Percentiles rank a stretch among this genome's conserved stretches.
Evolutionary conservation across 2,329 filamentous ascomycete species (phyloP).

Genomic region (Fusarium goolgardi): DNA sequence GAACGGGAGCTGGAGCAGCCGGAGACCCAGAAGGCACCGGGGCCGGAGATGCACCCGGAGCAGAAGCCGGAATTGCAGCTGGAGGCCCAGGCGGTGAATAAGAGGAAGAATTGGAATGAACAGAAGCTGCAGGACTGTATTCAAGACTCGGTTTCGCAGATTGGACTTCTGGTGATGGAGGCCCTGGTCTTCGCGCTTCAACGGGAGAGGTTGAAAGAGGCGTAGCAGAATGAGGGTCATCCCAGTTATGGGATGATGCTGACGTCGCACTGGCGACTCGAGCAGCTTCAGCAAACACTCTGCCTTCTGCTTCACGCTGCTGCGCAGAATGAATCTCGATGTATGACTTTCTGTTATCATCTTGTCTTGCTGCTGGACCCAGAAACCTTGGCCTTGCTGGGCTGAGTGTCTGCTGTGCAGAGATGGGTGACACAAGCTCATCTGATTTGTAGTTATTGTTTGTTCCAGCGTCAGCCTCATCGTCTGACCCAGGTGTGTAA

Average conservation of each 20-base stretch:
- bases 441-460: slow-evolving; percentile 29
- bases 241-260: slow-evolving; percentile 51
- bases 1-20: slow-evolving; percentile 4
- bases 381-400: slow-evolving; percentile 58
- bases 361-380: slow-evolving; percentile 55
- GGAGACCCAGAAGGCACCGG: slow-evolving; percentile 14
- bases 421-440: slow-evolving; percentile 35
- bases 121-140: slow-evolving; percentile 58
- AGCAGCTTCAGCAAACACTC: slow-evolving; percentile 66
- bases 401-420: slow-evolving; percentile 44
- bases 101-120: slow-evolving; percentile 51
- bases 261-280: slow-evolving; percentile 51
- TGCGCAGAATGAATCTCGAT: slow-evolving; percentile 69
- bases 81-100: slow-evolving; percentile 43
- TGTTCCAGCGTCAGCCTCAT: slow-evolving; percentile 31
- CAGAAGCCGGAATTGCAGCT: slow-evolving; percentile 21
- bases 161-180: slow-evolving; percentile 48
- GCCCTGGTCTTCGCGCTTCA: slow-evolving; percentile 37
- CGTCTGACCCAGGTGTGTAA: slow-evolving; percentile 38
- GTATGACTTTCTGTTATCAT: slow-evolving; percentile 67
- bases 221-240: slow-evolving; percentile 47
- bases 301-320: slow-evolving; percentile 70
- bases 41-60: slow-evolving; percentile 1
- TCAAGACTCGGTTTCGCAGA: slow-evolving; percentile 46
- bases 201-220: slow-evolving; percentile 44